Percentiles rank a stretch among this genome's conserved stretches.
Conservation (phyloP, 1,139 yeast genomes). For the Scheffersomyces cryptocercus region DNA sequence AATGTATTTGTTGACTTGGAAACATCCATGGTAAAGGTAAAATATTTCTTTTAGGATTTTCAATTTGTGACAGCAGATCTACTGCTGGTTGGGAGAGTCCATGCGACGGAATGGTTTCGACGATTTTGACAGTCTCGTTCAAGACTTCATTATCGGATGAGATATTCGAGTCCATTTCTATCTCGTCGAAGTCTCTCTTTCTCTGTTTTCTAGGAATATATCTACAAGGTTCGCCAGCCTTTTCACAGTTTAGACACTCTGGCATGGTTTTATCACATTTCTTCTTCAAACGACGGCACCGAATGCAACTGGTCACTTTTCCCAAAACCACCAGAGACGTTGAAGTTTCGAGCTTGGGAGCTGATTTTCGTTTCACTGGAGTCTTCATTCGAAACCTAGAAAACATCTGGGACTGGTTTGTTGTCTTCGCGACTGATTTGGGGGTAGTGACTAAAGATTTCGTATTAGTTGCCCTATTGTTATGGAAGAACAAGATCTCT, state of each 20-base stretch:
- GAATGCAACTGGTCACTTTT: not conserved
- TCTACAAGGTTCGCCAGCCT: conserved; percentile 37
- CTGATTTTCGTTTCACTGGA: not conserved
- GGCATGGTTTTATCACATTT: conserved; percentile 49
- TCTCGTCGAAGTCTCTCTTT: conserved; percentile 10
- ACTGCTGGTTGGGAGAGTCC: too few relatives aligned
- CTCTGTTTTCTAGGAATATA: conserved; percentile 43
- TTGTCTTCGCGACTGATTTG: not conserved
- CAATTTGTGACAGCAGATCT: too few relatives aligned
- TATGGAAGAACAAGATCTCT: not conserved
- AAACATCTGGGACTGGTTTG: not conserved
- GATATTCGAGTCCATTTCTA: not conserved
- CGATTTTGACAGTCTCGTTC: not conserved
- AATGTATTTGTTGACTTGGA: too few relatives aligned
- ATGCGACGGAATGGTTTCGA: too few relatives aligned
- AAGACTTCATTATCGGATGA: not conserved
- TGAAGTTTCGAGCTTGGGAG: not conserved
- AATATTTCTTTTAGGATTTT: too few relatives aligned
- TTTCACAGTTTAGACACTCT: conserved; percentile 44
- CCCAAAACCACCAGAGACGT: not conserved
- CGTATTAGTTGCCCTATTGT: not conserved
- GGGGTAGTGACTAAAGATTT: not conserved
- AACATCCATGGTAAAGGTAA: too few relatives aligned
- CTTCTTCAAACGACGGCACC: conserved; percentile 46
- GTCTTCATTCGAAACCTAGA: not conserved